phyloP scores from a whole-genome alignment of 495 filamentous ascomycete species.

The Penicillium psychrofluorescens region DNA sequence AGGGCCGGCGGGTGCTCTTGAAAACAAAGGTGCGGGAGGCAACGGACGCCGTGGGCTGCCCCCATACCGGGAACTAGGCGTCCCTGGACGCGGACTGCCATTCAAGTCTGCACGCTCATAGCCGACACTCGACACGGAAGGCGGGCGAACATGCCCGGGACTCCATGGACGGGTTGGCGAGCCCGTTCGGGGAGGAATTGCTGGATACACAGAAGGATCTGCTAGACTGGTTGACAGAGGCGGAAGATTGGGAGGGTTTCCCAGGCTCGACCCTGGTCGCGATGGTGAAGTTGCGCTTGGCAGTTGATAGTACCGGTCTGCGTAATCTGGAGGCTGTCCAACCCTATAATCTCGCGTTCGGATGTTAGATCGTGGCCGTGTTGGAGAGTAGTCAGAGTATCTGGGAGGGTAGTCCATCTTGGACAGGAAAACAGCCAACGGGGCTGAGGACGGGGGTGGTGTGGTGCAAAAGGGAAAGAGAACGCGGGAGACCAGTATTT shows the following conservation, averaged over 20 bases:
- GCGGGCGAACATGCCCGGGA: slow-evolving; percentile 52
- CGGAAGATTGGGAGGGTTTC: slow-evolving; percentile 47
- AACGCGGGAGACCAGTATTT: background rate
- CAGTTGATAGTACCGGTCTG: slow-evolving; percentile 23
- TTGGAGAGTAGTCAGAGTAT: background rate
- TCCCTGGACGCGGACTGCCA: slow-evolving; percentile 83
- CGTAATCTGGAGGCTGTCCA: slow-evolving; percentile 16
- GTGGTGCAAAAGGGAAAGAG: too few relatives aligned
- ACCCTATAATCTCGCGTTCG: slow-evolving; percentile 16
- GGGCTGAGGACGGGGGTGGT: too few relatives aligned
- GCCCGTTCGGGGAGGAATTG: slow-evolving; percentile 40
- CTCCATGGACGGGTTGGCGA: slow-evolving; percentile 69
- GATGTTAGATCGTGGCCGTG: slow-evolving; percentile 23
- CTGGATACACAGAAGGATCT: slow-evolving; percentile 34
- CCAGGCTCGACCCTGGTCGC: slow-evolving; percentile 48
- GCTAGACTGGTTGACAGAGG: slow-evolving; percentile 38
- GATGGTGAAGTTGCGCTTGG: slow-evolving; percentile 30
- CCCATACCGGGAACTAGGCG: slow-evolving; percentile 78
- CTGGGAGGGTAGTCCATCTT: too few relatives aligned
- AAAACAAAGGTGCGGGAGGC: slow-evolving; percentile 86
- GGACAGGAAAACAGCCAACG: too few relatives aligned
- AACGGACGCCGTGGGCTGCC: slow-evolving; percentile 79
- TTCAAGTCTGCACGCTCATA: slow-evolving; percentile 88
- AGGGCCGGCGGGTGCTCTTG: slow-evolving; percentile 29
- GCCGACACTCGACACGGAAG: slow-evolving; percentile 45